phyloP scores from a whole-genome alignment of 768 basidiomycete genomes.

The Tylopilus plumbeoviolaceoides region DNA sequence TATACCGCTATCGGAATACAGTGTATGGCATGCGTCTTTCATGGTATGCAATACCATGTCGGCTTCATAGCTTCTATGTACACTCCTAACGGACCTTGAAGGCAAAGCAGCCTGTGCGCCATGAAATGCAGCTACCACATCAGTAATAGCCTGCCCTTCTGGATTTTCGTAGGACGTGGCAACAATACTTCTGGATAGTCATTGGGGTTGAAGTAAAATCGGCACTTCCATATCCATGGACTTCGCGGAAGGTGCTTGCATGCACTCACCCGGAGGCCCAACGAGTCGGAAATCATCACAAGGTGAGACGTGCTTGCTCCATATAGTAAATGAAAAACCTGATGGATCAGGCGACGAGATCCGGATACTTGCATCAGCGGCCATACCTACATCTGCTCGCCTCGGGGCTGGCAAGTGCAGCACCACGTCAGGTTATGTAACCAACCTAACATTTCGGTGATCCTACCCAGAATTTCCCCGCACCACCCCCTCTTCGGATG shows the following conservation, averaged over 20 bases:
- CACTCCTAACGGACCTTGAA: background rate
- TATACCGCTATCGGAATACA: background rate
- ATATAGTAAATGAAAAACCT: constrained; percentile 6
- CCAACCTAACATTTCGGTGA: background rate
- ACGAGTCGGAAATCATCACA: background rate
- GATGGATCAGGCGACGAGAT: constrained; percentile 8
- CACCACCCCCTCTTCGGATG: constrained; percentile 3
- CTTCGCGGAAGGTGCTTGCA: background rate
- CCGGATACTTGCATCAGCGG: background rate
- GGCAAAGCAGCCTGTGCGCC: background rate
- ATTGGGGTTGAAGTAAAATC: background rate
- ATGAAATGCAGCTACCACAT: background rate
- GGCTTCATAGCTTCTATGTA: background rate
- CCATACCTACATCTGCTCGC: background rate
- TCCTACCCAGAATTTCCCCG: background rate
- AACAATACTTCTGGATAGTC: background rate
- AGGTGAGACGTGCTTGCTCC: background rate
- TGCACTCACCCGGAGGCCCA: background rate
- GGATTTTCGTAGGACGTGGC: constrained; percentile 2
- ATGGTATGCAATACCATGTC: background rate
- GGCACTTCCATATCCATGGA: constrained; percentile 5
- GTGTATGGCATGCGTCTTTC: background rate
- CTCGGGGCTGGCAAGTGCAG: background rate
- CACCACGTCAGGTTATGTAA: constrained; percentile 2
- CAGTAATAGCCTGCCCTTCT: background rate